phyloP scores from a whole-genome alignment of 345 rosid species.

The Odontarrhena argentea region DNA sequence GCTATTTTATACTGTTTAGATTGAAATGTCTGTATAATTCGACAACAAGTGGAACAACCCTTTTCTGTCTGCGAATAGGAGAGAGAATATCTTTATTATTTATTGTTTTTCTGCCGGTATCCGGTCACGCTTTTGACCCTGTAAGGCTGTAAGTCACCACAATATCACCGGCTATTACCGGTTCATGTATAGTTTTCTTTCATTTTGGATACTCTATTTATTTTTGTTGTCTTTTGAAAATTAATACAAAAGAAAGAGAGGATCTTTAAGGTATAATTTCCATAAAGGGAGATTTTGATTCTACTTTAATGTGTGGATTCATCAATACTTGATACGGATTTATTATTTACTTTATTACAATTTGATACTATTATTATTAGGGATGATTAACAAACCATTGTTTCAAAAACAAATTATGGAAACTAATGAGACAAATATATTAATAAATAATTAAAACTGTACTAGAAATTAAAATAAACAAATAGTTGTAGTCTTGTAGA shows the following conservation, averaged over 20 bases:
- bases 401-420: neutral
- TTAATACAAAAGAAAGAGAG: constrained; percentile 18
- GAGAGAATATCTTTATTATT: neutral
- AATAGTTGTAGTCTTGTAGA: neutral
- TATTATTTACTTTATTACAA: constrained; percentile 9
- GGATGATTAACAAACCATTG: constrained; percentile 26
- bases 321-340: constrained; percentile 35
- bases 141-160: neutral
- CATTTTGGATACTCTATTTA: constrained; percentile 1
- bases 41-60: constrained; percentile 34
- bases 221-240: constrained; percentile 35
- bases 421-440: neutral
- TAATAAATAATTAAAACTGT: neutral
- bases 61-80: constrained; percentile 29
- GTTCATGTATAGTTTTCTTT: constrained; percentile 31
- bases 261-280: constrained; percentile 37
- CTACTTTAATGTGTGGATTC: constrained; percentile 18
- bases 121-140: constrained; percentile 25
- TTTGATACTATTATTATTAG: neutral
- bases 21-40: constrained; percentile 30
- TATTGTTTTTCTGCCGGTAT: constrained; percentile 29
- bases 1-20: constrained; percentile 9
- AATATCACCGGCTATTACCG: constrained; percentile 30
- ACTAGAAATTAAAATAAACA: no score
- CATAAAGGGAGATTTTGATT: constrained; percentile 27